A percentile compares a stretch with the other conserved stretches of the same genome.
These are phyloP conservation scores for Henckelia pumila DNA, from an alignment of 257 asterid genomes.

Conservation along the genomic window DNA sequence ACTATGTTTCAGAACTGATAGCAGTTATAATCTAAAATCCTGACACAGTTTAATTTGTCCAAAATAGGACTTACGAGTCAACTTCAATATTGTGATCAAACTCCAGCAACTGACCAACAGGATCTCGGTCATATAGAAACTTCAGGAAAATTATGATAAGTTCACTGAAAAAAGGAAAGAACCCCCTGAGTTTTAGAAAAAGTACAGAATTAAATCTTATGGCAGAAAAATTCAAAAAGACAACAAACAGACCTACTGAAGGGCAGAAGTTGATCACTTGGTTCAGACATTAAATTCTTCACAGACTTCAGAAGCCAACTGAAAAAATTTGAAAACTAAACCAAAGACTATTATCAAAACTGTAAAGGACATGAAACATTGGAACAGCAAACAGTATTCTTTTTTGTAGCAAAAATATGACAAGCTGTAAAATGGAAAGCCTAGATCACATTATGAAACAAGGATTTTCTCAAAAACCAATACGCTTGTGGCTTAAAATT, in stretches of 20 bases:
- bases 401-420: conserved; percentile 16
- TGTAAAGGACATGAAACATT: conserved; percentile 19
- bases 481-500: not conserved
- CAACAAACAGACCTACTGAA: conserved; percentile 75
- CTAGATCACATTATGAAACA: not conserved
- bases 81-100: conserved; percentile 48
- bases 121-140: conserved; percentile 93
- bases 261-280: conserved; percentile 84
- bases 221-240: conserved; percentile 16
- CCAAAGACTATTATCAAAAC: conserved; percentile 34
- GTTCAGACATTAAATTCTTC: conserved; percentile 92
- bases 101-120: conserved; percentile 69
- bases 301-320: conserved; percentile 93
- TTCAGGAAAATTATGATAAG: conserved; percentile 82
- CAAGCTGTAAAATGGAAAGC: not conserved
- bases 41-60: conserved; percentile 20
- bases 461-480: not conserved
- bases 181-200: conserved; percentile 25
- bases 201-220: not conserved
- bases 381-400: conserved; percentile 16
- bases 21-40: conserved; percentile 11
- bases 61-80: conserved; percentile 62
- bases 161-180: conserved; percentile 67
- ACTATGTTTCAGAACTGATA: not conserved
- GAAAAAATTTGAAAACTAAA: conserved; percentile 95